Evolutionary conservation across 768 basidiomycete genomes (phyloP), one percentile per base, ranked within the genome.

Genomic region (Macrolepiota fuliginosa): DNA sequence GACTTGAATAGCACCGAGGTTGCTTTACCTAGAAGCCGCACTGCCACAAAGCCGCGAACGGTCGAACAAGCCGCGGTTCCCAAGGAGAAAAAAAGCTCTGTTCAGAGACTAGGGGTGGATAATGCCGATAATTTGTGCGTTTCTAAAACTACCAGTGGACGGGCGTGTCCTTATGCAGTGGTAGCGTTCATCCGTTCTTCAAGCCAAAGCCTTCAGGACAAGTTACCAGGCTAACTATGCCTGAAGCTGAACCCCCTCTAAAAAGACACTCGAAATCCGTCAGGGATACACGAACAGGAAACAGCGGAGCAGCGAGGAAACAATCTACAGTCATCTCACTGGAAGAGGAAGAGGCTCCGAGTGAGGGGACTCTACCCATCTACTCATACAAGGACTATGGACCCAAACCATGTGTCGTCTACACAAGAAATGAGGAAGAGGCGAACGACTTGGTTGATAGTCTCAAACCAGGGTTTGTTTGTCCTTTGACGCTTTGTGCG

Each of bases 341-440:
- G 6, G 36, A 54, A 39, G 53, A 3, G 10, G 53, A 39, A 37
- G 32, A 54, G n/a, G 53, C 7, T 3, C 5, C 32, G 36, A 5
- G 10, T 11, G n/a, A 22, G 12, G 22, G n/a, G 32, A 13, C n/a
- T 37, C 36, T 54, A 25, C 71, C 70, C 11, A 32, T 60, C 1
- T 76, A 75, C 45, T 71, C 73, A 1, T 75, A 73, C 64, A 69
- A 65, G 51, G 70, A 72, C 40, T 73, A 71, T 46, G 52, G 46
- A 9, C 71, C 72, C 1, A 67, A 62, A 10, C 55, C 72, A 0
- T 65, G 58, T 19, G 49, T 73, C 19, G 72, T 74, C 13, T 74
- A 71, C 45, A 74, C 69, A 1, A 65, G 62, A 2, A 66, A 72
- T 45, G 72, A 69, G 42, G 68, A 68, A 1, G 75, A 76, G 53